A percentile compares a stretch with the other conserved stretches of the same genome.
Conservation (phyloP, 2,329 filamentous ascomycete species). For the Metarhizium robertsii region DNA sequence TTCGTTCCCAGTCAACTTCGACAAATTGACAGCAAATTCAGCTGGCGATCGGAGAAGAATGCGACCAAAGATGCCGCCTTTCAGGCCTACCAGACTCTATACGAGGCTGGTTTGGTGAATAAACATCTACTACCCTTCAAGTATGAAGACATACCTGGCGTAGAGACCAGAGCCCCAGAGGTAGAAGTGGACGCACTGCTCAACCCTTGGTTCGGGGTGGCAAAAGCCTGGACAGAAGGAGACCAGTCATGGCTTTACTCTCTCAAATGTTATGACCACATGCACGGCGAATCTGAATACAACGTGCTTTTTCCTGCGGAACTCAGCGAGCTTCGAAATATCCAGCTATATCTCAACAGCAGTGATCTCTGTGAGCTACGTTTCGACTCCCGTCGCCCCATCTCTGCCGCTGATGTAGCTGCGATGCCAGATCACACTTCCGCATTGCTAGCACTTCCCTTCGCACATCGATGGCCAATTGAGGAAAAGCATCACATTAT, state of each 20-base stretch:
- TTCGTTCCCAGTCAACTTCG: slow-evolving; percentile 46
- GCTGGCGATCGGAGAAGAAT: slow-evolving; percentile 63
- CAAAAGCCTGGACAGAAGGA: slow-evolving; percentile 29
- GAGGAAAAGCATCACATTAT: slow-evolving; percentile 32
- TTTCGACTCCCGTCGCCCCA: slow-evolving; percentile 10
- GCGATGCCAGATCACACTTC: slow-evolving; percentile 32
- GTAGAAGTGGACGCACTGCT: slow-evolving; percentile 27
- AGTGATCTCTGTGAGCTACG: slow-evolving; percentile 23
- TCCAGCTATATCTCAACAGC: slow-evolving; percentile 32
- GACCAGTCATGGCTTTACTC: slow-evolving; percentile 15
- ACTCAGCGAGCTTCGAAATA: slow-evolving; percentile 26
- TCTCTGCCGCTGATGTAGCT: slow-evolving; percentile 12
- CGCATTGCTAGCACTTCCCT: slow-evolving; percentile 36
- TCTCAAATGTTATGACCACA: slow-evolving; percentile 25
- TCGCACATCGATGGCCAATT: slow-evolving; percentile 34
- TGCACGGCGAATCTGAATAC: slow-evolving; percentile 22
- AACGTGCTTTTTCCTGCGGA: slow-evolving; percentile 33
- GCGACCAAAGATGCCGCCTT: slow-evolving; percentile 79
- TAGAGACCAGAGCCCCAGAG: slow-evolving; percentile 27
- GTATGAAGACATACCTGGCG: slow-evolving; percentile 28
- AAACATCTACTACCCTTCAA: slow-evolving; percentile 64
- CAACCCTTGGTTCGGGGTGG: slow-evolving; percentile 38
- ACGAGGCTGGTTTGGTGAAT: slow-evolving; percentile 63
- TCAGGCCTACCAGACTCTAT: slow-evolving; percentile 63
- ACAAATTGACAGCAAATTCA: slow-evolving; percentile 10